Base-by-base conservation (phyloP, 2,329 filamentous ascomycete species). In the Penicillium sp. region DNA sequence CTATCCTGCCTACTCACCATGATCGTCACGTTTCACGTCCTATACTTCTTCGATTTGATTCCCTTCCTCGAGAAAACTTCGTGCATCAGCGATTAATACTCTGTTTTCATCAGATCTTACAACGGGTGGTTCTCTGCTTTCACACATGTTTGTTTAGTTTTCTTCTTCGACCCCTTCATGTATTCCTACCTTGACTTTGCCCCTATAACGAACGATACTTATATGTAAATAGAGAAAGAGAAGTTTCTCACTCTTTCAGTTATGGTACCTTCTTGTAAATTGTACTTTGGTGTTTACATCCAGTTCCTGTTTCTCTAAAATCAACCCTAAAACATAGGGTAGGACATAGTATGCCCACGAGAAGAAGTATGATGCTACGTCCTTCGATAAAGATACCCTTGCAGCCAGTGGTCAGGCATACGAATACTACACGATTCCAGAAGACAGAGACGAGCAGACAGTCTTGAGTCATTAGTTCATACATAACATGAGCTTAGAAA, bases 181-280 rank as follows among this genome's bases (percentile, higher is more conserved):
- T 61, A 61, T 60, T 61, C 56, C 37, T 60, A 60, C 46, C 46
- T 57, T 55, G 47, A 24, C 46, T 46, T 49, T 47, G 7, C 27
- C 15, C 38, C 35, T 38, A 49, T 18, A 42, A 54, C 45, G 50
- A 47, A 55, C 45, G 52, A 55, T 46, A 49, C 40, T 44, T 54
- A 48, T 46, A 57, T 61, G 58, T 61, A 61, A 46, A 61, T 60
- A 61, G 47, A 54, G 27, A 56, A 49, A 44, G 38, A 32, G 40
- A 40, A 37, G 10, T 12, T 48, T 39, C 38, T 15, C 23, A 35
- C 7, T 27, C 33, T 44, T 51, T 42, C 15, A 42, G 38, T 25
- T 38, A 20, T 35, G 24, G 10, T 42, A n/a, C 1, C 20, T 27
- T 15, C 18, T 18, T 15, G 15, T 24, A 35, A 6, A 42, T 18